phyloP scores from a whole-genome alignment of 2,329 filamentous ascomycete genomes.

The Fusarium mexicanum region DNA sequence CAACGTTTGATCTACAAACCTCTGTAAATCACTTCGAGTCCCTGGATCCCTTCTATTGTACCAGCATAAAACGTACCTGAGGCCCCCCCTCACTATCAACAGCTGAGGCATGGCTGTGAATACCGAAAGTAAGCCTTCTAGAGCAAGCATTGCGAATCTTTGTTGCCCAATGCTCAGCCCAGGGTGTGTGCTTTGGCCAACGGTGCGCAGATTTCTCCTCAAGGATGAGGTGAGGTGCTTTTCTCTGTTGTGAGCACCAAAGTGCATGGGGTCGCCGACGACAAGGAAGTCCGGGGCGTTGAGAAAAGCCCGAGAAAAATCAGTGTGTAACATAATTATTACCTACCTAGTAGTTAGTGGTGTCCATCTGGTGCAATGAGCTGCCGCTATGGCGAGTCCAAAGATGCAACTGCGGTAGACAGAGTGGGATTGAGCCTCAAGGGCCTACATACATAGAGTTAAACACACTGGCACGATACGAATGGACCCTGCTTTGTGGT shows the following conservation, averaged over 20 bases:
- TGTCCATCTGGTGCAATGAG: slow-evolving; percentile 30
- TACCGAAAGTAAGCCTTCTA: slow-evolving; percentile 2
- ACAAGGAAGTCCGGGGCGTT: slow-evolving; percentile 23
- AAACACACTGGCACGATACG: background rate
- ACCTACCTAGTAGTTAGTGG: background rate
- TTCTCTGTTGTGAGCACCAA: slow-evolving; percentile 9
- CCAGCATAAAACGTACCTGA: slow-evolving; percentile 32
- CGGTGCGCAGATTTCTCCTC: slow-evolving; percentile 11
- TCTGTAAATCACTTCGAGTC: slow-evolving; percentile 15
- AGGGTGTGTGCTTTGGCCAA: slow-evolving; percentile 37
- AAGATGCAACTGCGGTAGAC: slow-evolving; percentile 2
- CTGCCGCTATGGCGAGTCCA: slow-evolving; percentile 30
- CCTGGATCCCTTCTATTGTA: background rate
- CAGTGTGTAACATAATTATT: slow-evolving; percentile 2
- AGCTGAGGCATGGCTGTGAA: slow-evolving; percentile 9
- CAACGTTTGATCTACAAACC: slow-evolving; percentile 26
- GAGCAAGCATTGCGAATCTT: slow-evolving; percentile 26
- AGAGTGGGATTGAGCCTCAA: slow-evolving; percentile 24
- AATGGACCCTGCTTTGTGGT: slow-evolving; percentile 4
- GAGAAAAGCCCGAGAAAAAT: slow-evolving; percentile 22
- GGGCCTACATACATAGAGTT: background rate
- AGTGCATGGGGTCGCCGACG: slow-evolving; percentile 8
- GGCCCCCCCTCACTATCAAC: slow-evolving; percentile 16
- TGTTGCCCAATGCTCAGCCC: slow-evolving; percentile 25
- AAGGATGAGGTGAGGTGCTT: slow-evolving; percentile 25